A percentile compares a stretch with the other conserved stretches of the same genome.
Evolutionary conservation across 1,284 basidiomycete genomes (phyloP).

Genomic region (Pisolithus thermaeus): DNA sequence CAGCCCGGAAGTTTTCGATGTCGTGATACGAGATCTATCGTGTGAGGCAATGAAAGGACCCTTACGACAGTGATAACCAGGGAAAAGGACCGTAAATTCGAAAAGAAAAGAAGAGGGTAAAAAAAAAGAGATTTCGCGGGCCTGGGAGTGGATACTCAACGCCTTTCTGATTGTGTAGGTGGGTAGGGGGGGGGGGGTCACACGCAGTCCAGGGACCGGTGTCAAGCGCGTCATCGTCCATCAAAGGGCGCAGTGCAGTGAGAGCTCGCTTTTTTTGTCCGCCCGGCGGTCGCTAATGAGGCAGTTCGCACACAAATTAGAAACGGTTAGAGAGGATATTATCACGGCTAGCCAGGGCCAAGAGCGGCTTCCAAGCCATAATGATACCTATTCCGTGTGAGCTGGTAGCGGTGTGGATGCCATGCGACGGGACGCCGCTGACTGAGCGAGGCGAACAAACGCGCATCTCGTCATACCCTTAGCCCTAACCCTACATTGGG

Average conservation of each 20-base stretch:
- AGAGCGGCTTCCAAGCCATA: slow-evolving; percentile 1
- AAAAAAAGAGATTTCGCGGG: neutral
- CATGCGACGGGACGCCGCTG: neutral
- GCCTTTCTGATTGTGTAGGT: neutral
- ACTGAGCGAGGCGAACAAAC: slow-evolving; percentile 37
- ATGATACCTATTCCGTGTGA: neutral
- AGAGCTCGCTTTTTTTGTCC: neutral
- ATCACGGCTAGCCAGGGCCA: neutral
- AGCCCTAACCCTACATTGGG: slow-evolving; percentile 25
- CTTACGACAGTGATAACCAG: neutral
- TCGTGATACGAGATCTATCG: neutral
- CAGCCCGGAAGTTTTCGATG: neutral
- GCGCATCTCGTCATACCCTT: slow-evolving; percentile 28
- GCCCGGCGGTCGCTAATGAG: neutral
- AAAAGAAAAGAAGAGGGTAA: neutral
- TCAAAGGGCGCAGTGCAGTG: neutral
- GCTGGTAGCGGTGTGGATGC: neutral
- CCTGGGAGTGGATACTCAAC: neutral
- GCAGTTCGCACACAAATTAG: neutral
- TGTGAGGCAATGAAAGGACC: neutral
- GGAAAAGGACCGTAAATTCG: neutral
- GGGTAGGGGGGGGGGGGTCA: neutral
- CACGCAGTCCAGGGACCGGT: neutral
- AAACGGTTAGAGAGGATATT: neutral
- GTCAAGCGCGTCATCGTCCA: neutral